Base-by-base conservation (phyloP, 148 eudicot genomes). In the Amaranthus cruentus region DNA sequence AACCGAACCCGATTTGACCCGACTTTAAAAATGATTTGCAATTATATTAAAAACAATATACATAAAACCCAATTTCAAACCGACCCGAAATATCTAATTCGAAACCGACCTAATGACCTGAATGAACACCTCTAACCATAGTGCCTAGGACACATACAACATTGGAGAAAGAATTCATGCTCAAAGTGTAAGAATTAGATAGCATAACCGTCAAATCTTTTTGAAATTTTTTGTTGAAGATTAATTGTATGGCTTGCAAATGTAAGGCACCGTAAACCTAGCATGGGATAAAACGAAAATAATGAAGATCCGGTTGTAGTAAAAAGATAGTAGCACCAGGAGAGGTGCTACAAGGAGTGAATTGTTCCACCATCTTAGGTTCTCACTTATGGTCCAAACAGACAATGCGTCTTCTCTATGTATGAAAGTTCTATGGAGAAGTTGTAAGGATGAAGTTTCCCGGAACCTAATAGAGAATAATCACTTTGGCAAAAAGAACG, bases 401-500 rank as follows among this genome's bases (percentile, higher is more conserved):
- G 2, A 53, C 53, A 69, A 1, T 13, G 14, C 58, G 43, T 43
- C 21, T 73, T 64, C 47, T 47, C 38, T 67, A 67, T 58, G 65
- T 8, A 60, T 59, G 58, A 64, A 59, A 12, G 51, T 18, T 69
- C 47, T 59, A 43, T 10, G 49, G 55, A 49, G 52, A n/a, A 28
- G 52, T 53, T 74, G 15, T 43, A 10, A 6, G 4, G 18, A 15
- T 38, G 68, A 42, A 68, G 46, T 18, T 75, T 42, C 56, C 21
- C 8, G 8, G 4, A 54, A 66, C n/a, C 62, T 44, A 71, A 21
- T 70, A 11, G 63, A 55, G 75, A 74, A 28, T 28, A 28, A 63
- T 79, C 75, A 47, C 77, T 72, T 62, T 47, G 59, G 48, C 38
- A 62, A 70, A 65, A 76, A 73, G 72, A 62, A 13, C 70, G 47